Evolutionary conservation across 768 basidiomycete species (phyloP).

Genomic region (Russula lepida): DNA sequence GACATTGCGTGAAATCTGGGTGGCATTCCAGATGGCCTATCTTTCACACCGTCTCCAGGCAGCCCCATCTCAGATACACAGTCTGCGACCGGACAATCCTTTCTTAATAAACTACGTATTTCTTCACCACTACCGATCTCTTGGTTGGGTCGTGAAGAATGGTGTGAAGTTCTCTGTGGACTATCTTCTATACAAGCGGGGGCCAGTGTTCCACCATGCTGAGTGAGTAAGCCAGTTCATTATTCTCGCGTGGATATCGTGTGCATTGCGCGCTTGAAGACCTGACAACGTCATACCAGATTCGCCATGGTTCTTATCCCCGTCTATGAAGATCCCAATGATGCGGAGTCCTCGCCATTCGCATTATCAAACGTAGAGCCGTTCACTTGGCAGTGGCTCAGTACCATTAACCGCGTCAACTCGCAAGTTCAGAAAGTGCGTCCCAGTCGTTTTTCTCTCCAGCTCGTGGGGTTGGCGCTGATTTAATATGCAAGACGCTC

Average conservation of each 20-base stretch:
- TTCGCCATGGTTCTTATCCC: conserved; percentile 90
- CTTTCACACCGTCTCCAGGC: conserved; percentile 31
- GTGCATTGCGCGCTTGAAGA: background rate
- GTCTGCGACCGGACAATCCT: conserved; percentile 72
- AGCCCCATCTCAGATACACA: conserved; percentile 20
- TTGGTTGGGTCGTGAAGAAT: conserved; percentile 94
- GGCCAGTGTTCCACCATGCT: conserved; percentile 91
- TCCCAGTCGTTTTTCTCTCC: background rate
- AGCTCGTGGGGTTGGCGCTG: background rate
- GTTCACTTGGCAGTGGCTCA: conserved; percentile 92
- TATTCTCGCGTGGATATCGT: conserved; percentile 10
- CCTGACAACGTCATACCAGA: conserved; percentile 33
- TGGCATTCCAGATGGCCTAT: conserved; percentile 50
- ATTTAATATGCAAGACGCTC: conserved; percentile 55
- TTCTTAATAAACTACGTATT: conserved; percentile 84
- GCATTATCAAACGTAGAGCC: conserved; percentile 57
- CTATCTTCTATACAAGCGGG: conserved; percentile 87
- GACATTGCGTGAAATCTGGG: conserved; percentile 53
- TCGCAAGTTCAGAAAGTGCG: conserved; percentile 91
- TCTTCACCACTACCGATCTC: conserved; percentile 91
- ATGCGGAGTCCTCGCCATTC: conserved; percentile 57
- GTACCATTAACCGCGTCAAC: conserved; percentile 94
- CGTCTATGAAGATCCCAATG: conserved; percentile 75
- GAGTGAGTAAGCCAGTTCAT: conserved; percentile 65
- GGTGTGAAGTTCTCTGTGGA: conserved; percentile 98